Evolutionary conservation across 805 yeast species (phyloP), one percentile per base, ranked within the genome.

Genomic region (Metschnikowia corniflorae): DNA sequence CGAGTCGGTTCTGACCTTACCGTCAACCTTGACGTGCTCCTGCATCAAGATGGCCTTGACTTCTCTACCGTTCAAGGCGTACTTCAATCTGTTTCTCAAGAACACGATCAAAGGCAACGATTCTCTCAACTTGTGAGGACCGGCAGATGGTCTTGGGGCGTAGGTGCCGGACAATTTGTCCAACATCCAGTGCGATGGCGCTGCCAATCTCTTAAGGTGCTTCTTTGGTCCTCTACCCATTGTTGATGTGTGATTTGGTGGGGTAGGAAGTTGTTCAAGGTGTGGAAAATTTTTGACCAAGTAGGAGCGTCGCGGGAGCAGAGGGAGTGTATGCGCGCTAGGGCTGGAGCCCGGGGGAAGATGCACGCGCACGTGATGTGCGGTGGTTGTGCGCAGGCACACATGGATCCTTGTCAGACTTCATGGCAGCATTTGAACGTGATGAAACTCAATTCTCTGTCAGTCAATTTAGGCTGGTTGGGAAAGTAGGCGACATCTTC

Each of bases 151-250:
- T 79, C 97, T 88, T 78, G 98, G 98, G 54, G 98, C 98, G 73
- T 93, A 93, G 67, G 86, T 79, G 71, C 99, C 99, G 68, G 97
- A 86, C 78, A 93, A 80, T 79, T 93, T 93, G 94, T 94, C 98
- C 80, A 93, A 86, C 94, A 93, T 86, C 98, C 98, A 93, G 84
- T 93, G 98, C 80, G 89, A 84, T 81, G 99, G 99, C 73, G 98
- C 98, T 73, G 97, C 96, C 76, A 91, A 84, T 84, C 97, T 88
- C 83, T 91, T 89, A 73, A 89, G 83, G 74, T 91, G 97, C 82
- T 91, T 89, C 89, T 88, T 87, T 14, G 85, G 85, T 72, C 86
- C 86, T 79, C 86, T 78, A 67, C 77, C 85, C 86, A 79, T 79
- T 66, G 73, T 78, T 35, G 24, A 30, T 28, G 35, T 27, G 31